Evolutionary conservation across 1,284 basidiomycete species (phyloP).

Genomic region (Ustilago esculenta): DNA sequence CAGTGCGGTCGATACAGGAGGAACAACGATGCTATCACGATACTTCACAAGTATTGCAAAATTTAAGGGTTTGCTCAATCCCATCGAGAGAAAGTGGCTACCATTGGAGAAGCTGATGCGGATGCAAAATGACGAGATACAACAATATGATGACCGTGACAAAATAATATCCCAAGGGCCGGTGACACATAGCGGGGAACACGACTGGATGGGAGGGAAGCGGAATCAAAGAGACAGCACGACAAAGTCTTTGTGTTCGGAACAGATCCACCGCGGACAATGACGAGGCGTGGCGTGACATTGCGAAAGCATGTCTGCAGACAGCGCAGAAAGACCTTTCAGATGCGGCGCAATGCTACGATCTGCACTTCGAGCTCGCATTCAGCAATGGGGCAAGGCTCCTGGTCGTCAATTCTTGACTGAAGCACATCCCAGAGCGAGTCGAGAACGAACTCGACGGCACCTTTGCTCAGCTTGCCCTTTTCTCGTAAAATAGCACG

Average conservation of each 20-base stretch:
- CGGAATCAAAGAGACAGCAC: not conserved
- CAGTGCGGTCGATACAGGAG: no score
- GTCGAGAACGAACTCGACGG: conserved; percentile 67
- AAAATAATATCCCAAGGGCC: conserved; percentile 9
- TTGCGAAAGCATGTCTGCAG: no score
- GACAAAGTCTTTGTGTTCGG: no score
- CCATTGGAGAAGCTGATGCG: conserved; percentile 3
- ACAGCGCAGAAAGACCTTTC: not conserved
- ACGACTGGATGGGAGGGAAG: not conserved
- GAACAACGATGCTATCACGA: no score
- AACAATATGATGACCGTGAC: conserved; percentile 11
- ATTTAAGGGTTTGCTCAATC: not conserved
- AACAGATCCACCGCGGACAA: no score
- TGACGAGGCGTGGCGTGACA: no score
- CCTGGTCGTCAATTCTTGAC: conserved; percentile 44
- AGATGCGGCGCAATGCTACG: conserved; percentile 62
- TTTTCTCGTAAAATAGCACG: conserved; percentile 65
- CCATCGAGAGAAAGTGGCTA: not conserved
- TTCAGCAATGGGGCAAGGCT: conserved; percentile 44
- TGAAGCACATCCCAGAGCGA: conserved; percentile 67
- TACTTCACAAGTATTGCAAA: no score
- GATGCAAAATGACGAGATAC: conserved; percentile 5
- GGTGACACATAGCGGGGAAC: conserved; percentile 1
- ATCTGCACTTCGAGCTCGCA: conserved; percentile 68
- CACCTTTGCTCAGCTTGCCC: conserved; percentile 66